Percentiles rank a stretch among this genome's conserved stretches.
Evolutionary conservation across 768 basidiomycete species (phyloP).

Genomic region (Hortiboletus campestris): DNA sequence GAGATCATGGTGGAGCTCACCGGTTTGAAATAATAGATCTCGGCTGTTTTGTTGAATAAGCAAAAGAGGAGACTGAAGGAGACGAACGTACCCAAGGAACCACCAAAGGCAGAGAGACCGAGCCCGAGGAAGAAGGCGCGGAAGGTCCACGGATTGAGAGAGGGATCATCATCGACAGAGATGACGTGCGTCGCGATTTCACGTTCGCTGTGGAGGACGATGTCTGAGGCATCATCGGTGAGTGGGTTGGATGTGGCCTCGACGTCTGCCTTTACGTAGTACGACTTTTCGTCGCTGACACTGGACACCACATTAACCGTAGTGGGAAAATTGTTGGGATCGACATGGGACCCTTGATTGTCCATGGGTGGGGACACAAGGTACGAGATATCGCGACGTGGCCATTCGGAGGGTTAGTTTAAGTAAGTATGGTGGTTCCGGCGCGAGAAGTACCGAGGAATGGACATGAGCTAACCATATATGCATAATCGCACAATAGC

Average conservation of each 20-base stretch:
- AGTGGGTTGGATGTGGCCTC: conserved; percentile 21
- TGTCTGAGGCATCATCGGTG: conserved; percentile 7
- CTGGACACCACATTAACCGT: not conserved
- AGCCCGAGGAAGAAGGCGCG: conserved; percentile 53
- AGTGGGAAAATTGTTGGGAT: not conserved
- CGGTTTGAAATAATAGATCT: conserved; percentile 63
- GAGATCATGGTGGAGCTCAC: conserved; percentile 22
- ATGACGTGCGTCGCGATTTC: conserved; percentile 50
- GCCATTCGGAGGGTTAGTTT: not conserved
- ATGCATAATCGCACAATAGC: not conserved
- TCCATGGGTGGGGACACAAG: conserved; percentile 2
- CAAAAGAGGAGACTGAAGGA: not conserved
- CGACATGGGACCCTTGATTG: not conserved
- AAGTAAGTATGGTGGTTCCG: not conserved
- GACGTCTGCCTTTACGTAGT: conserved; percentile 33
- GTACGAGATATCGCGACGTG: not conserved
- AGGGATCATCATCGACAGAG: conserved; percentile 33
- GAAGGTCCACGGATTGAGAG: conserved; percentile 36
- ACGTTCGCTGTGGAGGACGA: conserved; percentile 40
- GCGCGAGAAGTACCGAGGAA: not conserved
- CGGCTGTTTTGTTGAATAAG: conserved; percentile 32
- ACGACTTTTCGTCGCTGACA: conserved; percentile 10
- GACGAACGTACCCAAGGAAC: conserved; percentile 41
- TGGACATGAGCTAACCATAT: no score
- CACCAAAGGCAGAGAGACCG: conserved; percentile 50